Percentiles rank a stretch among this genome's conserved stretches.
phyloP scores from a whole-genome alignment of 2,329 filamentous ascomycete genomes.

The Penicillium olsonii region DNA sequence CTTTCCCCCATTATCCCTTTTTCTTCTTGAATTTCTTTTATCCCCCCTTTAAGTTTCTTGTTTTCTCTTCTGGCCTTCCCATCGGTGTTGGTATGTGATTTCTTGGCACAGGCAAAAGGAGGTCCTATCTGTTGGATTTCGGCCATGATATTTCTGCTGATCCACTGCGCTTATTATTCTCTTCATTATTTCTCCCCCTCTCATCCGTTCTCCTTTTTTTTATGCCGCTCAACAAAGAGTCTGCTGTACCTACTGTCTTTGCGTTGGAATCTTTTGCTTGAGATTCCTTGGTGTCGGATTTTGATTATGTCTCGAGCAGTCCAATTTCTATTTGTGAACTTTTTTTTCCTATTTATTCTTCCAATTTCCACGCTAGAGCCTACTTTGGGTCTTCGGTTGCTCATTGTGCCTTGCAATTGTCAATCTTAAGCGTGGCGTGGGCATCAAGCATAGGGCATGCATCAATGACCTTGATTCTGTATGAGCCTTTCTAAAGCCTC shows the following conservation, averaged over 20 bases:
- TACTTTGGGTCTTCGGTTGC: conserved; percentile 1
- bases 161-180: conserved; percentile 21
- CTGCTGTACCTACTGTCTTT: conserved; percentile 27
- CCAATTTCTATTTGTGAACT: conserved; percentile 26
- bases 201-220: conserved; percentile 1
- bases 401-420: conserved; percentile 1
- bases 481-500: neutral
- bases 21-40: conserved; percentile 35
- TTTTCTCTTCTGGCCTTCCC: conserved; percentile 36
- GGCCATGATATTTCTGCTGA: conserved; percentile 21
- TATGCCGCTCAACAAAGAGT: conserved; percentile 22
- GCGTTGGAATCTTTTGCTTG: conserved; percentile 15
- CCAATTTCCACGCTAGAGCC: neutral
- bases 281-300: conserved; percentile 22
- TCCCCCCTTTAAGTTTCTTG: conserved; percentile 27
- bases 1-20: conserved; percentile 29
- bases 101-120: conserved; percentile 19
- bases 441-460: conserved; percentile 18
- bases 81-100: conserved; percentile 29
- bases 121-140: conserved; percentile 21
- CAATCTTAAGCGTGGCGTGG: conserved; percentile 18
- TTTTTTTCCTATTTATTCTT: conserved; percentile 9
- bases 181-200: conserved; percentile 10
- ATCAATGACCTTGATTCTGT: conserved; percentile 12
- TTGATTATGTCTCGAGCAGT: conserved; percentile 31